Base-by-base conservation (phyloP, 225 moss, liverwort and hornwort species). In the Anthoceros angustus region DNA sequence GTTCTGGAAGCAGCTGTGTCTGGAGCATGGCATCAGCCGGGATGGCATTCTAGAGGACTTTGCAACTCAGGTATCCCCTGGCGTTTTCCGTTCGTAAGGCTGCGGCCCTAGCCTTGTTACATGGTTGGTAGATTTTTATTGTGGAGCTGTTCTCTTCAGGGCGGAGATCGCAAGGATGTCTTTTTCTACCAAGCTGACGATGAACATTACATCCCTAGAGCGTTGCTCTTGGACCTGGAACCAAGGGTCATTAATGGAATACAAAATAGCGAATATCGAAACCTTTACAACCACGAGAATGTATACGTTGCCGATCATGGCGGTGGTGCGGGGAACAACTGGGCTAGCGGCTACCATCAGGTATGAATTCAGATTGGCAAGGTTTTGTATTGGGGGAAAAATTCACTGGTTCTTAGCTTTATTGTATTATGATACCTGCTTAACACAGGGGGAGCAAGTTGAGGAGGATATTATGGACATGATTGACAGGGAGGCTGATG, bases 401-500 rank as follows among this genome's bases (percentile, higher is more conserved):
- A 41, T 15, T 24, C n/a, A 41, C 7, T 43, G 40, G 42, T 23
- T 42, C 25, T 18, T 25, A 1, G 18, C 43, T 18, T n/a, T 25
- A 15, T 18, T 0, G 43, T 42, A 18, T 14, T 14, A 41, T 25
- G 7, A 49, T 45, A 43, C 39, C 43, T 12, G 25, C 25, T 42
- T 25, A 20, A 41, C 69, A 42, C 78, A 98, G 98, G 92, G 98
- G 71, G 98, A 98, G 72, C 98, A 98, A 85, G 98, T 98, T 61
- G 91, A 98, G 74, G 98, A 98, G 73, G 98, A 98, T 66, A 98
- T 98, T 11, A 98, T 98, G 98, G 92, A 98, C 73, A 98, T 98
- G 98, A 98, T 98, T 72, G 98, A 98, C 74, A 85, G 92, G 69
- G 92, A 98, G 78, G 98, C 92, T 3, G 98, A 98, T 83, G 98